phyloP scores from a whole-genome alignment of 805 yeast genomes.

The Lipomyces sp. region DNA sequence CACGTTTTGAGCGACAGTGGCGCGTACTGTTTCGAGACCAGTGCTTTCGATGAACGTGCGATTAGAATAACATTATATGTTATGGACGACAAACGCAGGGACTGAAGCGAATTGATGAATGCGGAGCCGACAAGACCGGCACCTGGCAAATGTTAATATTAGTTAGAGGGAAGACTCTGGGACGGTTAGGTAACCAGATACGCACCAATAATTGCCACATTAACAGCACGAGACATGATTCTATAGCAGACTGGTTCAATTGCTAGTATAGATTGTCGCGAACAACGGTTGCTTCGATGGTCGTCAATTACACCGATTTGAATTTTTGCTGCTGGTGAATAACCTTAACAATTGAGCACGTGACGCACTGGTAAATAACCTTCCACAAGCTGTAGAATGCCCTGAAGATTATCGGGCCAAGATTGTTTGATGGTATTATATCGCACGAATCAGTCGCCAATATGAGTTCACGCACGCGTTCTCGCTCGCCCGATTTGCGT shows the following conservation, averaged over 20 bases:
- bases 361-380: no score
- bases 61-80: slow-evolving; percentile 77
- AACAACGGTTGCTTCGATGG: no score
- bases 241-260: neutral
- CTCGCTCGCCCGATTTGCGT: slow-evolving; percentile 3
- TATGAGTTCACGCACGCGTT: neutral
- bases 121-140: slow-evolving; percentile 97
- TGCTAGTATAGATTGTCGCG: neutral
- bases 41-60: slow-evolving; percentile 73
- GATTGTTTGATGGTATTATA: neutral
- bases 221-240: slow-evolving; percentile 59
- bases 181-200: neutral
- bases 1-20: slow-evolving; percentile 71
- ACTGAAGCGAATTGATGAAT: slow-evolving; percentile 67
- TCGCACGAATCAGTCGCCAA: neutral
- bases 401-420: no score
- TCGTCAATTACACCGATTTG: no score
- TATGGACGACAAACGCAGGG: slow-evolving; percentile 51
- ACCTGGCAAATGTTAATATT: slow-evolving; percentile 48
- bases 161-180: neutral
- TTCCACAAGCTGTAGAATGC: no score
- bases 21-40: slow-evolving; percentile 68
- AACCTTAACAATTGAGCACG: no score
- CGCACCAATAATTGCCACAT: slow-evolving; percentile 71
- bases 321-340: no score